Evolutionary conservation across 2,329 filamentous ascomycete genomes (phyloP), one percentile per base, ranked within the genome.

Genomic region (Colletotrichum melonis): DNA sequence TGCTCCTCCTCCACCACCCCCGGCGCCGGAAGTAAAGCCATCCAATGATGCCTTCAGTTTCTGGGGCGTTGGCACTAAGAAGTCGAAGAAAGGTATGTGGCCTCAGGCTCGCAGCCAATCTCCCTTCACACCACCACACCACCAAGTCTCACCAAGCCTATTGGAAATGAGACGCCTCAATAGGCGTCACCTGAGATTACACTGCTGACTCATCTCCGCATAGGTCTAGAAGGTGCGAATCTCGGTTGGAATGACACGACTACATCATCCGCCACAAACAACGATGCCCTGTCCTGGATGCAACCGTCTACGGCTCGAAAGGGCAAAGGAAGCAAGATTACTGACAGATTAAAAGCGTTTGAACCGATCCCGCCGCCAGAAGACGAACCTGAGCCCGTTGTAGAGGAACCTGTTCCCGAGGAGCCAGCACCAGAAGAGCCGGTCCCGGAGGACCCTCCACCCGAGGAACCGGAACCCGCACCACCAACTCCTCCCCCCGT

Each of bases 271-370:
- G 46, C 70, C 63, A 83, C 81, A 72, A 74, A 79, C 65, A 75
- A 79, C 74, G 76, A 79, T 57, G 80, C 82, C 62, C 74, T 78
- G 72, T 79, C 78, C 75, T 82, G 84, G 70, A 84, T 84, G 81
- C 88, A 86, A 71, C 72, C 76, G 22, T 74, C 73, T 54, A 73
- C 76, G 78, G 82, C 82, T 64, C 88, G 87, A 76, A 90, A 88
- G 80, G 78, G 84, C 63, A 82, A 85, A 56, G 82, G 84, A 72
- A 85, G 85, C 74, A 90, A 88, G 79, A 87, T 91, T 78, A 86
- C 88, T 69, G 88, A 91, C 78, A 87, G 84, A 77, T 84, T 90
- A 74, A 89, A 86, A 80, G 86, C 87, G 35, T 91, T 91, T 77
- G 88, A 91, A 80, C 77, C 84, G 63, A 76, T 80, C 26, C 67